Conservation (phyloP, 2,329 filamentous ascomycete genomes). For the Cercospora nicotianae region DNA sequence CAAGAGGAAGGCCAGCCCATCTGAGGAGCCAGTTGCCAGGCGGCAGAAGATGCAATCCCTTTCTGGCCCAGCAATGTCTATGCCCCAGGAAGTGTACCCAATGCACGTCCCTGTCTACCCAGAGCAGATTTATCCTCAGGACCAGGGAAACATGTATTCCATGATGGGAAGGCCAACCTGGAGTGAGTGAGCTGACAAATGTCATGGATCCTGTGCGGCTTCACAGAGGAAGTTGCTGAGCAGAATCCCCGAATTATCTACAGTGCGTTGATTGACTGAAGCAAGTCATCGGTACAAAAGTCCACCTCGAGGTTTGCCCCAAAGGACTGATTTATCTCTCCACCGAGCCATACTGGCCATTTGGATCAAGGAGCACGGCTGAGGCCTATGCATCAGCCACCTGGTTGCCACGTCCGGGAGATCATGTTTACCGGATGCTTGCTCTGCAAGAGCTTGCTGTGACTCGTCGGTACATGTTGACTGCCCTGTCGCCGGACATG, state of each 20-base stretch:
- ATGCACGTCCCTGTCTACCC: constrained; percentile 11
- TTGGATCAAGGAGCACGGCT: not conserved
- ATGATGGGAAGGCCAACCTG: constrained; percentile 30
- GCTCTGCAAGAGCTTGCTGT: not conserved
- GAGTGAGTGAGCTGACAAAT: constrained; percentile 21
- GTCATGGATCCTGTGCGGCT: not conserved
- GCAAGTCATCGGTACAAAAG: not conserved
- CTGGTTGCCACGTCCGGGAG: not conserved
- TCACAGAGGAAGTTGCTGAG: not conserved
- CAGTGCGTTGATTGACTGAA: not conserved
- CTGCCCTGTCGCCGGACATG: constrained; percentile 5
- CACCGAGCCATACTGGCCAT: not conserved
- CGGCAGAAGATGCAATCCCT: constrained; percentile 18
- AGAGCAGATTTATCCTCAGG: constrained; percentile 3
- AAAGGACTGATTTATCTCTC: not conserved
- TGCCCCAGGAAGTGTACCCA: constrained; percentile 10
- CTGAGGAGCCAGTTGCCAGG: constrained; percentile 28
- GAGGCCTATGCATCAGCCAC: not conserved
- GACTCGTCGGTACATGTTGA: constrained; percentile 3
- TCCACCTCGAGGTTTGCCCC: not conserved
- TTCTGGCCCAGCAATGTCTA: constrained; percentile 16
- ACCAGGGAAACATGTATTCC: constrained; percentile 18
- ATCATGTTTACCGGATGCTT: not conserved
- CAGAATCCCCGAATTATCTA: not conserved
- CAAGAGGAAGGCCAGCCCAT: constrained; percentile 33